A percentile compares a stretch with the other conserved stretches of the same genome.
phyloP scores from a whole-genome alignment of 805 yeast species.

The Zygosaccharomyces lentus region DNA sequence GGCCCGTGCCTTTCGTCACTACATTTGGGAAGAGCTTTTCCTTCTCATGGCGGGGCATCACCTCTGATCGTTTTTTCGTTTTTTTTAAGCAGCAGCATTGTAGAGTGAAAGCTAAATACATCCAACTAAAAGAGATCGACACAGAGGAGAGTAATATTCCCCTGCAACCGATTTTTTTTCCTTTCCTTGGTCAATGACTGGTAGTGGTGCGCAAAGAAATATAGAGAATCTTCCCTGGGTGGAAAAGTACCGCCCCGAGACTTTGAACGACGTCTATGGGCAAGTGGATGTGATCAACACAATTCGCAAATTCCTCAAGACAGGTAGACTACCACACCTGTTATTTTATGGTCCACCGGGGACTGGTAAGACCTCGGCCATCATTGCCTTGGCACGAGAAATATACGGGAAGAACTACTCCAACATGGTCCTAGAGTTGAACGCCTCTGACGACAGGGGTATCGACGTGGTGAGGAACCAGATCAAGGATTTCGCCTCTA shows the following conservation, averaged over 20 bases:
- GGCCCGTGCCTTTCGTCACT: not conserved
- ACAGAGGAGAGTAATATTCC: not conserved
- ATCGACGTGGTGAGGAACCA: slow-evolving; percentile 97
- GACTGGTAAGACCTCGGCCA: slow-evolving; percentile 87
- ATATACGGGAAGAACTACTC: slow-evolving; percentile 76
- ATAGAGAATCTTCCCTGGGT: slow-evolving; percentile 75
- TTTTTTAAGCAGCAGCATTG: not conserved
- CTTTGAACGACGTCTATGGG: slow-evolving; percentile 85
- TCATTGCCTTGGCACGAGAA: slow-evolving; percentile 81
- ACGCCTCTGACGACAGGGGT: slow-evolving; percentile 97
- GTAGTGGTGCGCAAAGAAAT: slow-evolving; percentile 9
- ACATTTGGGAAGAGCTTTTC: not conserved
- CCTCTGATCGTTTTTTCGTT: not conserved
- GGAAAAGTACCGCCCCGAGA: slow-evolving; percentile 88
- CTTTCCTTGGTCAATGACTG: not conserved
- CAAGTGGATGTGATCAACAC: slow-evolving; percentile 84
- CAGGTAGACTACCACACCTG: slow-evolving; percentile 83
- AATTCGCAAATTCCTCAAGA: slow-evolving; percentile 76
- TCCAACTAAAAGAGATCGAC: not conserved
- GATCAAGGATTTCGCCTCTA: slow-evolving; percentile 92
- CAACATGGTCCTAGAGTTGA: slow-evolving; percentile 89
- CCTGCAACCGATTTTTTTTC: not conserved
- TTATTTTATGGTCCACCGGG: slow-evolving; percentile 96
- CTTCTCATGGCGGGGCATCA: not conserved
- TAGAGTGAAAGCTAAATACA: not conserved